Conservation (phyloP, 1,284 basidiomycete genomes). For the Violaceomyces palustris region DNA sequence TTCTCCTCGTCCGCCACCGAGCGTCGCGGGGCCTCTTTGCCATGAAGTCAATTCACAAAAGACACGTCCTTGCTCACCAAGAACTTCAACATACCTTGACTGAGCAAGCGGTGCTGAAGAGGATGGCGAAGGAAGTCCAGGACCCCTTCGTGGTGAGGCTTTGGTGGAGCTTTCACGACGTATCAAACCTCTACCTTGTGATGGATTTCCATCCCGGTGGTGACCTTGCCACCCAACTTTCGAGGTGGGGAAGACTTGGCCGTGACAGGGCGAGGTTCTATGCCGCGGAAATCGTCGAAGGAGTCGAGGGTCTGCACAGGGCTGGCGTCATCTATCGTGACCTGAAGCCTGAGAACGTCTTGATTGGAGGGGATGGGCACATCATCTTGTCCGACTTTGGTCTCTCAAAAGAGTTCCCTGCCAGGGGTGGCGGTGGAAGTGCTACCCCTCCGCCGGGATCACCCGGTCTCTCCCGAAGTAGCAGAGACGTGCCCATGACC, state of each 20-base stretch:
- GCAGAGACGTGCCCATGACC: slow-evolving; percentile 59
- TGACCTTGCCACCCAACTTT: slow-evolving; percentile 74
- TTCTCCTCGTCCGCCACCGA: slow-evolving; percentile 47
- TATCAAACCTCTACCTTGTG: slow-evolving; percentile 51
- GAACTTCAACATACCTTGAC: slow-evolving; percentile 51
- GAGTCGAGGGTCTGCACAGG: slow-evolving; percentile 94
- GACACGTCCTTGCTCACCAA: slow-evolving; percentile 51
- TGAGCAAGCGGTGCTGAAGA: slow-evolving; percentile 58
- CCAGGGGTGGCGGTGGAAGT: slow-evolving; percentile 76
- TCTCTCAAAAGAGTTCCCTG: slow-evolving; percentile 66
- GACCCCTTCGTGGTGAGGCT: slow-evolving; percentile 52
- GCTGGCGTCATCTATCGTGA: slow-evolving; percentile 99
- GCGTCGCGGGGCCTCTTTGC: slow-evolving; percentile 41
- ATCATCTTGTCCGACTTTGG: slow-evolving; percentile 99
- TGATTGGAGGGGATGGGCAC: slow-evolving; percentile 96
- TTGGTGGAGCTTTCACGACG: slow-evolving; percentile 52
- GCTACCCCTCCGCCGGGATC: slow-evolving; percentile 72
- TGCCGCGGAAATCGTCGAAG: slow-evolving; percentile 95
- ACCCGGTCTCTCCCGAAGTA: slow-evolving; percentile 36
- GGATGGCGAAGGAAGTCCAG: slow-evolving; percentile 61
- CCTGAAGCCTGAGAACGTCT: slow-evolving; percentile 97
- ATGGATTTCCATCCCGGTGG: slow-evolving; percentile 89
- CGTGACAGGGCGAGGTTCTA: slow-evolving; percentile 94
- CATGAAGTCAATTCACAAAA: slow-evolving; percentile 52
- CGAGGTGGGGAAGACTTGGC: slow-evolving; percentile 87